A percentile compares a stretch with the other conserved stretches of the same genome.
These are phyloP conservation scores for Ephemerocybe angulata DNA, from an alignment of 768 basidiomycete species.

Conservation along the genomic window DNA sequence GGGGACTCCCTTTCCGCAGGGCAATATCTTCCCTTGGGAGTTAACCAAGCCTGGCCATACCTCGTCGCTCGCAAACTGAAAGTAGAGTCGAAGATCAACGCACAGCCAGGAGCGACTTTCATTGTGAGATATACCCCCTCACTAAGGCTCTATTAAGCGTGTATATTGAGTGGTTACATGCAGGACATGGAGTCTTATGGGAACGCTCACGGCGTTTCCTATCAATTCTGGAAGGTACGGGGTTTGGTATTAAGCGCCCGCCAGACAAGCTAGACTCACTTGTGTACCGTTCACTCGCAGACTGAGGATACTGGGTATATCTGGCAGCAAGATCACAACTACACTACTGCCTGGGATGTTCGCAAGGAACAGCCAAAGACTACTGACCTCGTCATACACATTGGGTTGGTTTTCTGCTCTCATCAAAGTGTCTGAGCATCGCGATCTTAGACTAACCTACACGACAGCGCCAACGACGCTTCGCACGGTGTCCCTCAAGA, in stretches of 20 bases:
- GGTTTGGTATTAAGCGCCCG: neutral
- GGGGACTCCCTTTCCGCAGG: slow-evolving; percentile 58
- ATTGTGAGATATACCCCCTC: slow-evolving; percentile 29
- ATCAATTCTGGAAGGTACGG: slow-evolving; percentile 46
- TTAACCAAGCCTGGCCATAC: slow-evolving; percentile 57
- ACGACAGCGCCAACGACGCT: slow-evolving; percentile 49
- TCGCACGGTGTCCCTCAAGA: slow-evolving; percentile 45
- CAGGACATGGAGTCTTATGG: slow-evolving; percentile 51
- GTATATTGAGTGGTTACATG: neutral
- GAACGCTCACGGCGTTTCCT: slow-evolving; percentile 50
- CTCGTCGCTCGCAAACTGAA: slow-evolving; percentile 48
- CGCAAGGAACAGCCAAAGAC: slow-evolving; percentile 40
- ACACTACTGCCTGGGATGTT: slow-evolving; percentile 58
- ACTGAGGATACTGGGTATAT: slow-evolving; percentile 57
- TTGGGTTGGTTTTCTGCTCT: slow-evolving; percentile 33
- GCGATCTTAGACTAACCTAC: neutral
- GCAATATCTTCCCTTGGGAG: slow-evolving; percentile 49
- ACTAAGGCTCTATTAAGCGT: no score
- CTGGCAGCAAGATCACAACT: slow-evolving; percentile 54
- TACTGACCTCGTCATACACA: slow-evolving; percentile 55
- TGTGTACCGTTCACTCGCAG: slow-evolving; percentile 20
- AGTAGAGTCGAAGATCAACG: slow-evolving; percentile 48
- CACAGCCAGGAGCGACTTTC: slow-evolving; percentile 53
- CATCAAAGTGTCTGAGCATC: neutral
- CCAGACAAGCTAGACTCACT: neutral